Percentiles rank a stretch among this genome's conserved stretches.
Conservation (phyloP, 2,329 filamentous ascomycete species). For the Penicillium sp. region DNA sequence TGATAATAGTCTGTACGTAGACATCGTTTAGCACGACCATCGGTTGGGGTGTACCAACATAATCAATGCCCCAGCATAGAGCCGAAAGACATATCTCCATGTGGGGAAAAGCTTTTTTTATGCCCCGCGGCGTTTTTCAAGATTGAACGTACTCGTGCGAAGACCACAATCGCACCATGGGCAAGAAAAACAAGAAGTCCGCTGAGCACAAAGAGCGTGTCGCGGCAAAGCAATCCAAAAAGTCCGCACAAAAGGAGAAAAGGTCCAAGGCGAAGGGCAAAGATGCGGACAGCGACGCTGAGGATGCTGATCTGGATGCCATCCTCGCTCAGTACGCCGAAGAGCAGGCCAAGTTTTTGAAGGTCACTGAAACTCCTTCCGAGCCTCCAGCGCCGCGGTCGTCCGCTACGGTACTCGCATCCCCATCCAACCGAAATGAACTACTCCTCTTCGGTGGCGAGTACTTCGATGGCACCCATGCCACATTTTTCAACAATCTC, state of each 20-base stretch:
- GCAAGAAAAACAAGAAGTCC: slow-evolving; percentile 55
- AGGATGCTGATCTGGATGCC: slow-evolving; percentile 88
- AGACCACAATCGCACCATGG: slow-evolving; percentile 39
- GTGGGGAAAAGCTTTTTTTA: slow-evolving; percentile 24
- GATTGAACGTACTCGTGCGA: slow-evolving; percentile 10
- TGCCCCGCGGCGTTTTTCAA: slow-evolving; percentile 20
- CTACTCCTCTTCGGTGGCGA: slow-evolving; percentile 91
- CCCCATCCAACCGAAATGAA: slow-evolving; percentile 81
- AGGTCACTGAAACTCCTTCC: slow-evolving; percentile 77
- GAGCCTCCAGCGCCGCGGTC: slow-evolving; percentile 73
- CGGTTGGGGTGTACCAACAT: background rate
- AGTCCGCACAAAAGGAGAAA: slow-evolving; percentile 71
- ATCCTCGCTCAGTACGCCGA: slow-evolving; percentile 91
- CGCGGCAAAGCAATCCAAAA: slow-evolving; percentile 78
- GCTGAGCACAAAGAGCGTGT: slow-evolving; percentile 57
- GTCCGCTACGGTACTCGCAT: slow-evolving; percentile 78
- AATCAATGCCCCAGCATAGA: background rate
- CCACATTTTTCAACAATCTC: slow-evolving; percentile 66
- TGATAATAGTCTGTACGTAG: too few species aligned
- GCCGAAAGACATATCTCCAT: slow-evolving; percentile 8
- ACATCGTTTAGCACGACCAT: too few species aligned
- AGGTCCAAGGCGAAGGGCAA: slow-evolving; percentile 67
- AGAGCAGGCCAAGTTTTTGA: slow-evolving; percentile 89
- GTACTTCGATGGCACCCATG: slow-evolving; percentile 88
- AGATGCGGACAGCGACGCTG: slow-evolving; percentile 79